A percentile compares a stretch with the other conserved stretches of the same genome.
Conservation (phyloP, 257 asterid genomes). For the Solanum habrochaites region DNA sequence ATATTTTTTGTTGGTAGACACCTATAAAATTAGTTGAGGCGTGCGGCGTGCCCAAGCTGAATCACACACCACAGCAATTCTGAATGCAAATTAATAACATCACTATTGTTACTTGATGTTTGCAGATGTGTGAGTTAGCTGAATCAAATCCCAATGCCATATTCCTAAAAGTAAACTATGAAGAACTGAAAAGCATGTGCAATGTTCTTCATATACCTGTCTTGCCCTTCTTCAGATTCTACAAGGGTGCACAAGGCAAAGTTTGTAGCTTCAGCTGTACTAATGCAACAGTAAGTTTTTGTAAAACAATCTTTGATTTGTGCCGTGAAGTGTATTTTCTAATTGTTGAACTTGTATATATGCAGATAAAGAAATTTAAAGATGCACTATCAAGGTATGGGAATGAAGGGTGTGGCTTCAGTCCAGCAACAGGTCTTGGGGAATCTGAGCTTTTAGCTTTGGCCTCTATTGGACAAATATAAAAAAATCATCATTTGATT, state of each 20-base stretch:
- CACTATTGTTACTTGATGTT: background rate
- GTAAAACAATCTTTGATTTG: background rate
- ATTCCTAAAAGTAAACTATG: slow-evolving; percentile 28
- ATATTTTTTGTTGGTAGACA: background rate
- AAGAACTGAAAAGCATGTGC: slow-evolving; percentile 26
- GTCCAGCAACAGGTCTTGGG: slow-evolving; percentile 26
- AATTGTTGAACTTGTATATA: background rate
- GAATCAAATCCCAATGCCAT: slow-evolving; percentile 28
- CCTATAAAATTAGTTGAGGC: background rate
- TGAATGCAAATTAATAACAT: too few species aligned
- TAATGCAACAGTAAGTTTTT: slow-evolving; percentile 20
- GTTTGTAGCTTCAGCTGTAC: slow-evolving; percentile 37
- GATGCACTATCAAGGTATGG: slow-evolving; percentile 69
- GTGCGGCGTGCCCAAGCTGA: rapidly evolving
- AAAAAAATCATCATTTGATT: background rate
- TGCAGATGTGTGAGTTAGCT: slow-evolving; percentile 33
- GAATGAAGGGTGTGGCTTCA: slow-evolving; percentile 29
- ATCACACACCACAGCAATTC: background rate
- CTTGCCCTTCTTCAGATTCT: slow-evolving; percentile 28
- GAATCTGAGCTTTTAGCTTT: background rate
- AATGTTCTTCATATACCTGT: slow-evolving; percentile 17
- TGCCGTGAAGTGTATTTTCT: background rate
- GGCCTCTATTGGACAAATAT: background rate
- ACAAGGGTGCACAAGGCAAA: slow-evolving; percentile 26
- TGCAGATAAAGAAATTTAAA: slow-evolving; percentile 52